A percentile compares a stretch with the other conserved stretches of the same genome.
Evolutionary conservation across 1,139 yeast genomes (phyloP).

Genomic region (Oligophagozyma castellii): DNA sequence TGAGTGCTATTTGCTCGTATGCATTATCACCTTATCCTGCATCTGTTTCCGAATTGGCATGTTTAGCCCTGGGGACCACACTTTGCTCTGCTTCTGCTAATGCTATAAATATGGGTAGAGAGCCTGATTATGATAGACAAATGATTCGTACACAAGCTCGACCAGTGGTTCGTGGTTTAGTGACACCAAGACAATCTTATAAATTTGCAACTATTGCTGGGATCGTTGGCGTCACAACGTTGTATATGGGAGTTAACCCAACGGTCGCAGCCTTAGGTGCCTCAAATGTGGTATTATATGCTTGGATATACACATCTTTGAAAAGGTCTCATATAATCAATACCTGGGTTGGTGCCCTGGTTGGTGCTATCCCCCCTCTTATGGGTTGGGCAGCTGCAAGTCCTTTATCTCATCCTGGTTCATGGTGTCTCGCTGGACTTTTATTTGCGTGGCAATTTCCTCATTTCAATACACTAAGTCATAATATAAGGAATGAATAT

Average conservation of each 20-base stretch:
- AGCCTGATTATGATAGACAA: constrained; percentile 73
- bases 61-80: constrained; percentile 74
- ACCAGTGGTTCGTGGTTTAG: constrained; percentile 78
- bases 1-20: constrained; percentile 86
- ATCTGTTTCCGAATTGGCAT: constrained; percentile 52
- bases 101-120: constrained; percentile 94
- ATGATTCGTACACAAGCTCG: constrained; percentile 85
- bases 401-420: constrained; percentile 72
- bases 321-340: constrained; percentile 74
- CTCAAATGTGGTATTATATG: constrained; percentile 64
- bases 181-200: constrained; percentile 67
- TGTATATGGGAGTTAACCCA: constrained; percentile 74
- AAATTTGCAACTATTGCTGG: constrained; percentile 69
- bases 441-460: constrained; percentile 98
- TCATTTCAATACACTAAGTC: constrained; percentile 86
- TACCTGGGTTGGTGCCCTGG: constrained; percentile 98
- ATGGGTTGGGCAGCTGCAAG: constrained; percentile 99
- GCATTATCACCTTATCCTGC: constrained; percentile 79
- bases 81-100: constrained; percentile 89
- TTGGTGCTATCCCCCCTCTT: constrained; percentile 95
- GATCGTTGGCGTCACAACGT: constrained; percentile 48
- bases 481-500: constrained; percentile 77
- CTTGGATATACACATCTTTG: constrained; percentile 84
- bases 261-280: constrained; percentile 70
- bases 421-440: constrained; percentile 86